Evolutionary conservation across 306 rosid species (phyloP).

Genomic region (Begonia loranthoides): DNA sequence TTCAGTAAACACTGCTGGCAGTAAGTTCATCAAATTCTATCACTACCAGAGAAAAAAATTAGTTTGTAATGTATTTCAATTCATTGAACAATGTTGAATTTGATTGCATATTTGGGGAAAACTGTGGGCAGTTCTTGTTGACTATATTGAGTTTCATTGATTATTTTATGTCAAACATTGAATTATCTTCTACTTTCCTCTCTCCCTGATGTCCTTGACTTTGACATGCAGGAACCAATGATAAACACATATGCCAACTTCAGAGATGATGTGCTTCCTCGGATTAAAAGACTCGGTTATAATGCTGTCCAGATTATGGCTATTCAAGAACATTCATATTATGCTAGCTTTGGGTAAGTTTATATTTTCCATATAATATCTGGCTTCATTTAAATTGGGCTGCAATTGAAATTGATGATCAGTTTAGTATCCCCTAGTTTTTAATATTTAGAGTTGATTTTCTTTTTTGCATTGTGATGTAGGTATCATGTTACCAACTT

Average conservation of each 20-base stretch:
- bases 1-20: no score
- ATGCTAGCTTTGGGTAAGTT: constrained; percentile 95
- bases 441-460: no score
- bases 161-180: no score
- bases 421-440: no score
- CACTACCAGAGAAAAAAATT: no score
- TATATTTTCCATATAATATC: constrained; percentile 5
- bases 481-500: constrained; percentile 98
- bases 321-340: constrained; percentile 95
- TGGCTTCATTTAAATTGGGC: constrained; percentile 1
- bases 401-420: background rate
- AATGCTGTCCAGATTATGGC: constrained; percentile 99
- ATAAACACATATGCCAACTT: constrained; percentile 72
- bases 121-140: no score
- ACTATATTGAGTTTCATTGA: no score
- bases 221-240: constrained; percentile 56
- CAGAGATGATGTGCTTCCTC: constrained; percentile 81
- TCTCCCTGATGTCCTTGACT: constrained; percentile 5
- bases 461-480: constrained; percentile 8
- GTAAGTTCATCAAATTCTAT: no score
- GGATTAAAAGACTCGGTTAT: constrained; percentile 77
- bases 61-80: no score
- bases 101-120: no score
- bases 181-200: background rate
- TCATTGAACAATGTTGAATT: no score